Percentiles rank a stretch among this genome's conserved stretches.
Conservation (phyloP, 1,284 basidiomycete genomes). For the Ustilago xerochloae region DNA sequence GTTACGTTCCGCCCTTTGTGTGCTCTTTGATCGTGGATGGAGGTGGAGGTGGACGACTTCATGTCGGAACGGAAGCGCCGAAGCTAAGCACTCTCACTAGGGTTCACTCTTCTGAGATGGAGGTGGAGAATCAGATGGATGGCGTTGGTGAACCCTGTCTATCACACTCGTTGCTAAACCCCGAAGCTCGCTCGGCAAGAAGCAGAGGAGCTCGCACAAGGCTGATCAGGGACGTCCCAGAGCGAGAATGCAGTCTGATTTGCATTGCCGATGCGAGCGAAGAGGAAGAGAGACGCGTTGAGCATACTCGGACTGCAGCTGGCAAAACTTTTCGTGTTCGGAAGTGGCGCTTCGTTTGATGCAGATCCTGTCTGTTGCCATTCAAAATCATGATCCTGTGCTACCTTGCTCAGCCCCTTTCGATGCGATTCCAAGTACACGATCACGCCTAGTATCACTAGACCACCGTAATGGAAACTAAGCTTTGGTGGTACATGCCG, state of each 20-base stretch:
- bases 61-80: background rate
- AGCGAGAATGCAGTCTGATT: no score
- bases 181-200: background rate
- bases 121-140: background rate
- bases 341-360: background rate
- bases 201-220: background rate
- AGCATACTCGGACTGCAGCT: background rate
- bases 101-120: no score
- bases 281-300: background rate
- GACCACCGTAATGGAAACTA: no score
- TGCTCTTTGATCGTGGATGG: background rate
- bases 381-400: background rate
- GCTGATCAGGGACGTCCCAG: no score
- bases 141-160: background rate
- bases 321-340: background rate
- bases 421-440: no score
- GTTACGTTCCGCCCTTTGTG: no score
- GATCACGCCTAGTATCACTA: no score
- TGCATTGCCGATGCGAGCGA: background rate
- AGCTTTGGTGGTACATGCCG: no score
- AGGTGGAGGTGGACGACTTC: background rate
- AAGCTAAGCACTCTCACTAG: background rate
- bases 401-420: no score
- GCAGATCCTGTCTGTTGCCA: background rate
- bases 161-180: background rate